These are phyloP conservation scores for Colletotrichum gigasporum DNA, from an alignment of 2,329 filamentous ascomycete species.

Conservation along the genomic window DNA sequence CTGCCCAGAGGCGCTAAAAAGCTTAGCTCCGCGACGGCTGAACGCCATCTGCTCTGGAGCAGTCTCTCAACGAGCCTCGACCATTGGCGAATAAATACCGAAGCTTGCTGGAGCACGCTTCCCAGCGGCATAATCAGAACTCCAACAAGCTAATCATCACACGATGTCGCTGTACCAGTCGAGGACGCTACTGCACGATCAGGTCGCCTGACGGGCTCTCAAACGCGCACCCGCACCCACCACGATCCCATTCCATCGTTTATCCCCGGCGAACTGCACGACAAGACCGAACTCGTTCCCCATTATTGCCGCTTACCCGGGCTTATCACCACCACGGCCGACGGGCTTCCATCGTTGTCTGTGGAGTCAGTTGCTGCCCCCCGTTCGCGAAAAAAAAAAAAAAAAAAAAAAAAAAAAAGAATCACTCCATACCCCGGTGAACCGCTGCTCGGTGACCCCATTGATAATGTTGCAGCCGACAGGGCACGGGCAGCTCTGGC, in stretches of 20 bases:
- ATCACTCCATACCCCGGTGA: background rate
- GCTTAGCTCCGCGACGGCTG: background rate
- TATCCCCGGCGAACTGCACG: background rate
- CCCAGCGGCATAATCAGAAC: too few relatives aligned
- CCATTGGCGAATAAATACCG: too few relatives aligned
- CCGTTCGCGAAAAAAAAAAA: too few relatives aligned
- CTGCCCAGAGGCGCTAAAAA: constrained; percentile 8
- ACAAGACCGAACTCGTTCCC: background rate
- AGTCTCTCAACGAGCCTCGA: background rate
- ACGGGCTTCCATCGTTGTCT: background rate
- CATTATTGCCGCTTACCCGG: constrained; percentile 1
- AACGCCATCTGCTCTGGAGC: background rate
- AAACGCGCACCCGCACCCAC: constrained; percentile 5
- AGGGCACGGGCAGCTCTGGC: background rate
- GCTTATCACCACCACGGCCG: constrained; percentile 12
- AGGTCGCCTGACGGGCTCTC: background rate
- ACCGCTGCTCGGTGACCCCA: background rate
- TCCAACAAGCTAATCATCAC: background rate
- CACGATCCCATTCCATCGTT: background rate
- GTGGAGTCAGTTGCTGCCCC: constrained; percentile 2
- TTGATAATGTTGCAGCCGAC: background rate
- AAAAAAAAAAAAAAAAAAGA: background rate
- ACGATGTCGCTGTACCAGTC: background rate
- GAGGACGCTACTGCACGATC: background rate
- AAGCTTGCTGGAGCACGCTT: too few relatives aligned